Percentiles rank a stretch among this genome's conserved stretches.
phyloP scores from a whole-genome alignment of 2,329 filamentous ascomycete genomes.

The Periconia sp. region DNA sequence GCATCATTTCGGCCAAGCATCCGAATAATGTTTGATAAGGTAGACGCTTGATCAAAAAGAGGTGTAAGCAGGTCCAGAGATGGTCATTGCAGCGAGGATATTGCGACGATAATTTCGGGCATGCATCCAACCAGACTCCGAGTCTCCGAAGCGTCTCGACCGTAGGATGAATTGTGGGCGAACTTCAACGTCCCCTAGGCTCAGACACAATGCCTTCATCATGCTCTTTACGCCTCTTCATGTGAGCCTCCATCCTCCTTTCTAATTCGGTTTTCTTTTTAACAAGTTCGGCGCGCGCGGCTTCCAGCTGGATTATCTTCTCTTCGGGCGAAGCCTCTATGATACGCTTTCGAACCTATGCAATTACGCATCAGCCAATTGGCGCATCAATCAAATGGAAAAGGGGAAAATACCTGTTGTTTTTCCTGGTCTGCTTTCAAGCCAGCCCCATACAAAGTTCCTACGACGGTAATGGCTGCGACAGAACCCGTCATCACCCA shows the following conservation, averaged over 20 bases:
- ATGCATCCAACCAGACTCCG: neutral
- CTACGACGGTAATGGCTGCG: conserved; percentile 58
- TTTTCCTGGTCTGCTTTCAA: conserved; percentile 57
- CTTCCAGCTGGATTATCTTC: conserved; percentile 57
- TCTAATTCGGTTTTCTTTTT: conserved; percentile 57
- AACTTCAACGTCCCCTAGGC: neutral
- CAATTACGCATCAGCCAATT: conserved; percentile 1
- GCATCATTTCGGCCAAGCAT: too few species aligned
- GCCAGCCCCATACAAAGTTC: conserved; percentile 62
- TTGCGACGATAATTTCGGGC: neutral
- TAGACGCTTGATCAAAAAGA: too few species aligned
- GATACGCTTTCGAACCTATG: conserved; percentile 49
- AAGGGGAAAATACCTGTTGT: conserved; percentile 49
- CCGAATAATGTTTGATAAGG: too few species aligned
- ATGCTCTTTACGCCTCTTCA: neutral
- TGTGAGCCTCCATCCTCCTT: neutral
- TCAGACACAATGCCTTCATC: neutral
- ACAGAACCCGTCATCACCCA: conserved; percentile 58
- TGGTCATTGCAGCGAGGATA: neutral
- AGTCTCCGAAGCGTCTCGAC: neutral
- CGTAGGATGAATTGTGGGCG: neutral
- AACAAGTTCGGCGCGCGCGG: conserved; percentile 52
- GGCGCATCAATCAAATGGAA: neutral
- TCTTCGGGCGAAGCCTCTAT: conserved; percentile 56
- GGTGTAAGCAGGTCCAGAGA: neutral